A percentile compares a stretch with the other conserved stretches of the same genome.
Evolutionary conservation across 2,329 filamentous ascomycete genomes (phyloP).

Genomic region (Thelonectria blattea): DNA sequence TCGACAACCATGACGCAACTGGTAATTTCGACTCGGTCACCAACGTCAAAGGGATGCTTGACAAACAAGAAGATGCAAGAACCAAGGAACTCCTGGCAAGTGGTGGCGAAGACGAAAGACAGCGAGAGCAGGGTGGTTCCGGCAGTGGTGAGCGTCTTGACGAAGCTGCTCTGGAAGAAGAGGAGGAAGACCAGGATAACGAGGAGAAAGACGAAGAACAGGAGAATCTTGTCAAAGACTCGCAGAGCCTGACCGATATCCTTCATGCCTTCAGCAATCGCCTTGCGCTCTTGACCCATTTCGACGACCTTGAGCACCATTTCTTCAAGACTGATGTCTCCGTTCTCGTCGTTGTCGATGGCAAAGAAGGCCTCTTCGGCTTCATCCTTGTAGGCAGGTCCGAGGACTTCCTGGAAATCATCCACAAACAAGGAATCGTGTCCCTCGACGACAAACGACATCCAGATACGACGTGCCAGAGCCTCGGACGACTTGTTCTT

Average conservation of each 20-base stretch:
- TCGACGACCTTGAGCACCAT: slow-evolving; percentile 89
- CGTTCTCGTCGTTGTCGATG: slow-evolving; percentile 87
- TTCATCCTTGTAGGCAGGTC: slow-evolving; percentile 72
- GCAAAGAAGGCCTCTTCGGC: slow-evolving; percentile 84
- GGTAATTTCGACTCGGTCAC: slow-evolving; percentile 86
- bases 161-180: slow-evolving; percentile 86
- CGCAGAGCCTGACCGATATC: slow-evolving; percentile 94
- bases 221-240: slow-evolving; percentile 85
- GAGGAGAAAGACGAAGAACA: slow-evolving; percentile 80
- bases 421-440: slow-evolving; percentile 79
- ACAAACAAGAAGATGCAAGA: slow-evolving; percentile 99
- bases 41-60: slow-evolving; percentile 97
- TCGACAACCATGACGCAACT: slow-evolving; percentile 80
- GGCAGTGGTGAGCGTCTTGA: slow-evolving; percentile 84
- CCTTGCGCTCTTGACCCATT: slow-evolving; percentile 83
- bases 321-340: slow-evolving; percentile 93
- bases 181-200: slow-evolving; percentile 86
- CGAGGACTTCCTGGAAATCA: slow-evolving; percentile 88
- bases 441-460: slow-evolving; percentile 95
- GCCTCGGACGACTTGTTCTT: slow-evolving; percentile 85
- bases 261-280: slow-evolving; percentile 92
- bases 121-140: slow-evolving; percentile 91
- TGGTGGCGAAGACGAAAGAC: slow-evolving; percentile 95
- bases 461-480: slow-evolving; percentile 94
- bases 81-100: slow-evolving; percentile 92